Conservation (phyloP, 169 alveolate genomes). For the Cryptosporidium ubiquitum region DNA sequence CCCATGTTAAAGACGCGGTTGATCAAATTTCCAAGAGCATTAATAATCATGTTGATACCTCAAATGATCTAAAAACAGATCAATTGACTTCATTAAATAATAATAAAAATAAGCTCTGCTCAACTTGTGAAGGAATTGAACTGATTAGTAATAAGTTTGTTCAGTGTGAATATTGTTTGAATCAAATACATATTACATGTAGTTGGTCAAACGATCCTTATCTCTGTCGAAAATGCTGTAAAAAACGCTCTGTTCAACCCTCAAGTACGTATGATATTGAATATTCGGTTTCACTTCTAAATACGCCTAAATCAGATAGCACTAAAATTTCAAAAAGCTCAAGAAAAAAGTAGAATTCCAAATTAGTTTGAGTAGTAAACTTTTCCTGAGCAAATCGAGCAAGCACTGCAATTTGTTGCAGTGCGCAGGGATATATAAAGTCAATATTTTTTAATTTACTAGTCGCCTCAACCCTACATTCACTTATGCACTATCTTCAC, state of each 20-base stretch:
- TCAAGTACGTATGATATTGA: slow-evolving; percentile 32
- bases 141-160: slow-evolving; percentile 7
- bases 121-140: slow-evolving; percentile 50
- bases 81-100: neutral
- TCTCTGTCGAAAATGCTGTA: slow-evolving; percentile 29
- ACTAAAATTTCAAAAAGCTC: slow-evolving; percentile 26
- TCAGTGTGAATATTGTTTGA: slow-evolving; percentile 9
- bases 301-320: slow-evolving; percentile 40
- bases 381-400: neutral
- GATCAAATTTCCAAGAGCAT: slow-evolving; percentile 12
- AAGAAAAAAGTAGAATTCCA: slow-evolving; percentile 21
- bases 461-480: neutral
- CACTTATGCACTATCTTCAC: neutral
- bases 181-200: slow-evolving; percentile 24
- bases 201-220: slow-evolving; percentile 30
- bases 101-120: neutral
- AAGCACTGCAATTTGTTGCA: neutral
- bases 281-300: slow-evolving; percentile 2
- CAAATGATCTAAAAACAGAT: neutral
- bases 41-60: neutral
- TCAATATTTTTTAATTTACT: too few relatives aligned
- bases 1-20: neutral
- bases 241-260: slow-evolving; percentile 5
- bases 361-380: neutral
- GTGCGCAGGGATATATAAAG: neutral